phyloP scores from a whole-genome alignment of 345 rosid genomes.

The Populus simonii region DNA sequence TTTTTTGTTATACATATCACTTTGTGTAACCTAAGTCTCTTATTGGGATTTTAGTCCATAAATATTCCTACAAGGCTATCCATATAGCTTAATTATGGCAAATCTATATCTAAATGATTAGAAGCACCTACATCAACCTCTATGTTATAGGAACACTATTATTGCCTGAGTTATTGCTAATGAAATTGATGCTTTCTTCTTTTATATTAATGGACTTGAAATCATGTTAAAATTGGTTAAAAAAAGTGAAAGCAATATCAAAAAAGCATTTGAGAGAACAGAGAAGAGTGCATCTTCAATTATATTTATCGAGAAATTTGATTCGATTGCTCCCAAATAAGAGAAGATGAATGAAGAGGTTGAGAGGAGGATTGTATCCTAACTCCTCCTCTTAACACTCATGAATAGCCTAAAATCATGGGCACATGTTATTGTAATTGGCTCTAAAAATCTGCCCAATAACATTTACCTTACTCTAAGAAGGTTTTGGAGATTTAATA shows the following conservation, averaged over 20 bases:
- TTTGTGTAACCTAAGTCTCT: too few species aligned
- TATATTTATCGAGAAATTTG: slow-evolving; percentile 80
- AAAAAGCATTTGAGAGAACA: slow-evolving; percentile 87
- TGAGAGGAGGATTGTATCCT: slow-evolving; percentile 90
- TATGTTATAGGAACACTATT: slow-evolving; percentile 43
- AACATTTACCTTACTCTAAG: slow-evolving; percentile 18
- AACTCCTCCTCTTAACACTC: slow-evolving; percentile 51
- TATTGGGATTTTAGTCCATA: too few species aligned
- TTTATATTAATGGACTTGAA: slow-evolving; percentile 77
- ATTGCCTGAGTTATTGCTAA: slow-evolving; percentile 82
- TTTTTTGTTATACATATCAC: too few species aligned
- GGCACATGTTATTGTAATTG: slow-evolving; percentile 81
- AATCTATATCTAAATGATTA: too few species aligned
- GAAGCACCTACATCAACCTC: neutral
- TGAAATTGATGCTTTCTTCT: slow-evolving; percentile 87
- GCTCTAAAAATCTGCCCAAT: slow-evolving; percentile 48
- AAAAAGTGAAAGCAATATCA: slow-evolving; percentile 87
- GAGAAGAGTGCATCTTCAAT: slow-evolving; percentile 91
- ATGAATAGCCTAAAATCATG: slow-evolving; percentile 86
- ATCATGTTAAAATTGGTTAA: slow-evolving; percentile 90
- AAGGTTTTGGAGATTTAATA: slow-evolving; percentile 20
- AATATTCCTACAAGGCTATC: too few species aligned
- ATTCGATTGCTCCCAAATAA: slow-evolving; percentile 84
- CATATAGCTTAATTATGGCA: too few species aligned
- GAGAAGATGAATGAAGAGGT: slow-evolving; percentile 88